Conservation (phyloP, 2,329 filamentous ascomycete genomes). For the Cladobotryum protrusum region DNA sequence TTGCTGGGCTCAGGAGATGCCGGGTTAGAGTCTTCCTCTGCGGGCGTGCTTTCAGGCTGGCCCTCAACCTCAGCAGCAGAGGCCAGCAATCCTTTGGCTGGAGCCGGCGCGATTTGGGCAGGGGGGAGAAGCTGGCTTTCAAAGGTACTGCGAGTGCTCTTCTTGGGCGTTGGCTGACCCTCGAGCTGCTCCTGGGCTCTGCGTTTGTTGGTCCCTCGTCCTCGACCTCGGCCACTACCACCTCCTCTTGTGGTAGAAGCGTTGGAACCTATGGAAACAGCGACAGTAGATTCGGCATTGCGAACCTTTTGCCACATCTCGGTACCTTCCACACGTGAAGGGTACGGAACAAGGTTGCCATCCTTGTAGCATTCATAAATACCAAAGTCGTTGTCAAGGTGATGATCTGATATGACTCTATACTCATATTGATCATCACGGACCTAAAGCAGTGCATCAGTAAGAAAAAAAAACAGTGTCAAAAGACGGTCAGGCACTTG, state of each 20-base stretch:
- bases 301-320: conserved; percentile 34
- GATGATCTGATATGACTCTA: conserved; percentile 38
- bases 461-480: conserved; percentile 8
- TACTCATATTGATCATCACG: conserved; percentile 40
- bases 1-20: conserved; percentile 29
- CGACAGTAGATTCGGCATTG: conserved; percentile 32
- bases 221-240: conserved; percentile 21
- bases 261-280: conserved; percentile 19
- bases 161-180: conserved; percentile 45
- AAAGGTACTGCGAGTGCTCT: conserved; percentile 31
- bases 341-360: conserved; percentile 40
- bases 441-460: conserved; percentile 23
- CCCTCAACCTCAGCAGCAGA: conserved; percentile 32
- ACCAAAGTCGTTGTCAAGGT: conserved; percentile 38
- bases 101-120: conserved; percentile 21
- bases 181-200: conserved; percentile 46
- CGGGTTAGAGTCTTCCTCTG: conserved; percentile 30
- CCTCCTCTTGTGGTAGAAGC: conserved; percentile 24
- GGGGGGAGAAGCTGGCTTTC: conserved; percentile 22
- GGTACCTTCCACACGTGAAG: conserved; percentile 37
- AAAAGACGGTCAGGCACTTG: not conserved
- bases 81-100: conserved; percentile 34
- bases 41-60: conserved; percentile 28
- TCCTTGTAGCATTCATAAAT: conserved; percentile 36
- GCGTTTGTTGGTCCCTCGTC: conserved; percentile 38